A percentile compares a stretch with the other conserved stretches of the same genome.
Evolutionary conservation across 1,284 basidiomycete species (phyloP).

Genomic region (Athelia sp.): DNA sequence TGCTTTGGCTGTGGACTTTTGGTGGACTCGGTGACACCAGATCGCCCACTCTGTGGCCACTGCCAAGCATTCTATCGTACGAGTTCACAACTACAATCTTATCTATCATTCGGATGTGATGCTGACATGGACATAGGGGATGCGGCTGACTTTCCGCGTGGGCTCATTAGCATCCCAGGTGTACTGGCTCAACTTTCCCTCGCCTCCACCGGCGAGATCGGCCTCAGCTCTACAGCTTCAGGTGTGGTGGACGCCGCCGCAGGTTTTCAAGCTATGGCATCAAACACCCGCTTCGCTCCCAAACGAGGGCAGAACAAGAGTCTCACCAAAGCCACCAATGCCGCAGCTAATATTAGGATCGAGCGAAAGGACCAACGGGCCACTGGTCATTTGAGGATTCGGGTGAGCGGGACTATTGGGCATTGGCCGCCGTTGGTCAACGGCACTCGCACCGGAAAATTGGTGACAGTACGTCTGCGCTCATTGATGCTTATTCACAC

Average conservation of each 20-base stretch:
- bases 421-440: too few species aligned
- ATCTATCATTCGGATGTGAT: not conserved
- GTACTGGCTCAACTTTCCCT: not conserved
- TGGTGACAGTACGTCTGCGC: too few species aligned
- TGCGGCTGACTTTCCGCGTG: not conserved
- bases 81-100: not conserved
- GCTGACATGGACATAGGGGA: not conserved
- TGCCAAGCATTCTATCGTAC: not conserved
- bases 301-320: not conserved
- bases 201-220: not conserved
- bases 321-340: not conserved
- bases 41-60: too few species aligned
- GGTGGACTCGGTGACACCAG: not conserved
- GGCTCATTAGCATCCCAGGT: not conserved
- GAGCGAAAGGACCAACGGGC: too few species aligned
- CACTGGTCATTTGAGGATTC: too few species aligned
- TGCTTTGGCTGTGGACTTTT: not conserved
- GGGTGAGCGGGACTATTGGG: too few species aligned
- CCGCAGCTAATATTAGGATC: too few species aligned
- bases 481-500: too few species aligned
- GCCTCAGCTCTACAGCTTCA: not conserved
- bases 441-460: too few species aligned
- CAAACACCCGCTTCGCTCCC: too few species aligned
- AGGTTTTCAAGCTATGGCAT: not conserved
- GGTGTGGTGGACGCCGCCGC: not conserved